Evolutionary conservation across 1,284 basidiomycete species (phyloP), one percentile per base, ranked within the genome.

Genomic region (Leccinum pachyderme): DNA sequence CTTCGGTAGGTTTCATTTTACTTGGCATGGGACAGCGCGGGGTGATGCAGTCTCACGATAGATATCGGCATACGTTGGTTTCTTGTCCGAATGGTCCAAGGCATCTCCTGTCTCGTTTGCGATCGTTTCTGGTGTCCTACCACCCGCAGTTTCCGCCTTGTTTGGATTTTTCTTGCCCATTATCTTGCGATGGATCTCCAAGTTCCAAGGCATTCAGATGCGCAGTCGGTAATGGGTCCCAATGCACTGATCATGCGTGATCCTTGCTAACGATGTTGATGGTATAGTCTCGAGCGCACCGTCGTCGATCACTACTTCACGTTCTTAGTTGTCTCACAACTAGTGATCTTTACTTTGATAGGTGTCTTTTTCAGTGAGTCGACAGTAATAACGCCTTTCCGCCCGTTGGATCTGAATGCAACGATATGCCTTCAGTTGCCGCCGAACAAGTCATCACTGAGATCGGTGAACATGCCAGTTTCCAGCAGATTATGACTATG

Each of bases 301-400:
- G 93, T 97, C 54, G 81, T 94, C 45, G 92, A 91, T 22, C 85
- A 93, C 35, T 97, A 97, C 73, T 98, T 87, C 68, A 82, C 90
- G 7, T 97, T 98, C 81, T 78, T 97, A 71, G 85, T 96, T 58
- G 88, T 95, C 69, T 89, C 87, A 51, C 92, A 95, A 67, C 75
- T 98, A 65, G 79, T 98, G 62, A 85, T 97, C 70, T 97, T 98
- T 76, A 95, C 93, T 25, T 72, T 98, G 55, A 86, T 97, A 60
- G 91, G 91, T 59, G 92, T 95, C 49, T 78, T 89, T 56, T 92
- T 95, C 75, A 88, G 90, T 88, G 54, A 68, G 88, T 75, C n/a
- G 18, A 18, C 18, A 18, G 18, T 18, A n/a, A 55, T 7, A 52
- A n/a, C 39, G 0, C 8, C 13, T 50, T 15, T 29, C 25, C 25